phyloP scores from a whole-genome alignment of 179 eudicot genomes.

The Carnegiea gigantea region DNA sequence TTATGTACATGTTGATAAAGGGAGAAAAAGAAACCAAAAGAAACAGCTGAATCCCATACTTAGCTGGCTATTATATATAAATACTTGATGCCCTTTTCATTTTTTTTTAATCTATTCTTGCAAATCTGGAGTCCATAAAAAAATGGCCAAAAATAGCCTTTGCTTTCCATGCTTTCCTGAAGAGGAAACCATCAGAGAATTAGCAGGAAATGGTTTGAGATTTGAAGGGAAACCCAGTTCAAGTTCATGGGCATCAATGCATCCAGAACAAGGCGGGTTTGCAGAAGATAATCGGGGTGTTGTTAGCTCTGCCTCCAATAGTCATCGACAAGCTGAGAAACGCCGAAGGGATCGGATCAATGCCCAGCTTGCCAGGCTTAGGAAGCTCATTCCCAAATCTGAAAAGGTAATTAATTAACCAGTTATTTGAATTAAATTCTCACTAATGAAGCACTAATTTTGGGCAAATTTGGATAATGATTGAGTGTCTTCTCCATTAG shows the following conservation, averaged over 20 bases:
- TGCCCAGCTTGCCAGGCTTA: conserved; percentile 43
- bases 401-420: conserved; percentile 35
- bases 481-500: neutral
- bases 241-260: neutral
- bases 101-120: neutral
- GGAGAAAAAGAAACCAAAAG: neutral
- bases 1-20: neutral
- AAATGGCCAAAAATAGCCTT: conserved; percentile 32
- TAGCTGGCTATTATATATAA: neutral
- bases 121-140: neutral
- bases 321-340: conserved; percentile 53
- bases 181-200: conserved; percentile 18
- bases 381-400: conserved; percentile 46
- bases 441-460: neutral
- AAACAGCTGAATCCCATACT: neutral
- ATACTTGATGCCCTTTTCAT: neutral
- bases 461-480: neutral
- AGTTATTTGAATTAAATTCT: neutral
- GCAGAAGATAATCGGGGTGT: conserved; percentile 9
- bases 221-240: neutral
- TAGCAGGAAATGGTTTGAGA: neutral
- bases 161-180: conserved; percentile 19
- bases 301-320: conserved; percentile 28
- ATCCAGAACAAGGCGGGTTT: neutral
- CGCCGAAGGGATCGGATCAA: conserved; percentile 48